phyloP scores from a whole-genome alignment of 2,329 filamentous ascomycete species.

The Apiospora arundinis region DNA sequence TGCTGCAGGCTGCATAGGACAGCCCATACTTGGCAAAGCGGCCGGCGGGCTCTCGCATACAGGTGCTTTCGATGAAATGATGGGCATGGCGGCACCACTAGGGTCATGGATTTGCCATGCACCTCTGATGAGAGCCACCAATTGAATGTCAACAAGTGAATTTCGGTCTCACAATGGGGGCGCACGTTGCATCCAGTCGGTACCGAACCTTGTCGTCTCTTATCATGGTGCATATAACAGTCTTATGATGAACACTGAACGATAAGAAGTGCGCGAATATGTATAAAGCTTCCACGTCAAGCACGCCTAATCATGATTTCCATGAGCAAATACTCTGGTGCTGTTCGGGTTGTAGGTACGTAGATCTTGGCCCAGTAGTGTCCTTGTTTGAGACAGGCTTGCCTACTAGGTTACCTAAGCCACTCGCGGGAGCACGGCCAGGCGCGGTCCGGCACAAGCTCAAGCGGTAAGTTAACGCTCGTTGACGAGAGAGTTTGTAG shows the following conservation, averaged over 20 bases:
- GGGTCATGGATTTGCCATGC: not conserved
- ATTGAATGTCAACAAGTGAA: not conserved
- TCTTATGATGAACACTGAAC: not conserved
- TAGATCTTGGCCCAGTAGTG: not conserved
- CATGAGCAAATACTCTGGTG: not conserved
- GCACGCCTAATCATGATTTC: not conserved
- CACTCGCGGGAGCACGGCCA: not conserved
- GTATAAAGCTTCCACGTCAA: not conserved
- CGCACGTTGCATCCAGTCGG: not conserved
- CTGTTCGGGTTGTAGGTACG: not conserved
- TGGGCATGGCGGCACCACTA: not conserved
- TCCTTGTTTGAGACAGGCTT: not conserved
- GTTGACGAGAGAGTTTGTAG: not conserved
- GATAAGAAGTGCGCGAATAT: not conserved
- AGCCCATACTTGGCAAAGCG: not conserved
- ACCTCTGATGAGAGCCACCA: not conserved
- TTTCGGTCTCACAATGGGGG: not conserved
- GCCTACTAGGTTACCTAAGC: too few relatives aligned
- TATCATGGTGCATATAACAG: not conserved
- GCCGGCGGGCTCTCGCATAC: not conserved
- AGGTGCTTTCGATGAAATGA: not conserved
- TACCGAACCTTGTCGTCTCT: not conserved
- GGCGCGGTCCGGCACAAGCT: not conserved
- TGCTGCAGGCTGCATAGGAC: not conserved
- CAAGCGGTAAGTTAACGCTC: not conserved